Base-by-base conservation (phyloP, 1,284 basidiomycete species). In the Ustilago lituana region DNA sequence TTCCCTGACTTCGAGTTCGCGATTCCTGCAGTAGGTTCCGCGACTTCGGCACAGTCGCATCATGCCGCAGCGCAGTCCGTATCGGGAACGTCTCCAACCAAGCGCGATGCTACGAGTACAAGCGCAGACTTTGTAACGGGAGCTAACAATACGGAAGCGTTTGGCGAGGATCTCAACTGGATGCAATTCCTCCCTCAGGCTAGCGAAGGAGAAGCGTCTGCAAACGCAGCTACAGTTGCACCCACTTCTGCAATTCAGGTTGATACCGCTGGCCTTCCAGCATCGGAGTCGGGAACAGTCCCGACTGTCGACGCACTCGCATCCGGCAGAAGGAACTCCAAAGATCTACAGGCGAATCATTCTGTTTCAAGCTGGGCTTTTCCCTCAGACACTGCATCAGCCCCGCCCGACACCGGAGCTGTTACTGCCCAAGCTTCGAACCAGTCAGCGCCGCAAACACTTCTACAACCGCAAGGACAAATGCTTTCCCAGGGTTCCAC, bases 1-100 rank as follows among this genome's bases (percentile, higher is more conserved):
- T 60, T 60, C 22, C 44, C 57, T 14, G 57, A 60, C 31, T 65
- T 65, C 27, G 62, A 65, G 46, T 59, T 65, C 51, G 56, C 56
- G 17, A 55, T 65, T 38, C 55, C 62, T 9, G 36, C 51, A 6
- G 37, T 52, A 3, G 52, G 26, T 14, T 65, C 62, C 0, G 51
- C 38, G n/a, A 51, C 55, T 11, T 29, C 56, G 4, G 59, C 62
- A 5, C 37, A 54, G 1, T 26, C 37, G 5, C 17, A 54, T 3
- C 36, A 46, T 20, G 37, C 62, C 11, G 47, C 51, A 20, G 51
- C 26, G 14, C 62, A 45, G 20, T 55, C 62, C 14, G 46, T 55
- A 15, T 27, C 56, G 11, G 39, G 33, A 5, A 38, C 46, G 0
- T 65, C 62, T 19, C 51, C 56, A 5, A 41, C 48, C 3, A 65